Percentiles rank a stretch among this genome's conserved stretches.
Evolutionary conservation across 2,329 filamentous ascomycete genomes (phyloP).

Genomic region (Fusarium dlaminii): DNA sequence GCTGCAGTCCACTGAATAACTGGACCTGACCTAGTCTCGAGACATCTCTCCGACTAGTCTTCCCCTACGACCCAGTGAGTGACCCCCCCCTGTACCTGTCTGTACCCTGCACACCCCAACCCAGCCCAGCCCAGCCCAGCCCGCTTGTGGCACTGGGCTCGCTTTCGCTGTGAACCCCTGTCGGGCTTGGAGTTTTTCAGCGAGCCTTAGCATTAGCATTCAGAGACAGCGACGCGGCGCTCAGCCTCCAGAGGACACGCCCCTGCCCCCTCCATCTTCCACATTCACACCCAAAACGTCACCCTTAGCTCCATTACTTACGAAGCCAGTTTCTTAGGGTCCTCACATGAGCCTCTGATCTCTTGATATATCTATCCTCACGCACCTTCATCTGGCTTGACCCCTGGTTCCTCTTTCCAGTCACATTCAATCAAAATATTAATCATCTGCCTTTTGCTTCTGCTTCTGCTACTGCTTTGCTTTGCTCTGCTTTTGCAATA

Average conservation of each 20-base stretch:
- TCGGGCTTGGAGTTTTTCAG: constrained; percentile 2
- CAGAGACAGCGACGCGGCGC: constrained; percentile 28
- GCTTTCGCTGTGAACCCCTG: constrained; percentile 16
- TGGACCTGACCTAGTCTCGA: constrained; percentile 32
- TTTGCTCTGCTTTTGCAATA: constrained; percentile 21
- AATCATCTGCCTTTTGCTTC: constrained; percentile 29
- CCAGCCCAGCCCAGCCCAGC: constrained; percentile 4
- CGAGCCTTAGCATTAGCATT: not conserved
- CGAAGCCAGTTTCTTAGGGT: constrained; percentile 45
- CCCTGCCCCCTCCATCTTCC: not conserved
- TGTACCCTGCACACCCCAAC: constrained; percentile 10
- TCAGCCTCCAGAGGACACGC: constrained; percentile 53
- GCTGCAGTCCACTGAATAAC: not conserved
- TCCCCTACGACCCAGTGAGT: constrained; percentile 16
- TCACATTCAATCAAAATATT: constrained; percentile 29
- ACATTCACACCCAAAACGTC: constrained; percentile 50
- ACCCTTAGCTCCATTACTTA: constrained; percentile 46
- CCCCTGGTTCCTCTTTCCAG: constrained; percentile 32
- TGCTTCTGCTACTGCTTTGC: not conserved
- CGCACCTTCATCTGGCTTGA: constrained; percentile 26
- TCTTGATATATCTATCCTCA: constrained; percentile 45
- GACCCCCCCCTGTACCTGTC: not conserved
- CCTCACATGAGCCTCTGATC: constrained; percentile 46
- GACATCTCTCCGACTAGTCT: constrained; percentile 31
- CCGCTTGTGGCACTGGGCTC: constrained; percentile 32